Evolutionary conservation across 768 basidiomycete genomes (phyloP).

Genomic region (Macrolepiota dolichaula): DNA sequence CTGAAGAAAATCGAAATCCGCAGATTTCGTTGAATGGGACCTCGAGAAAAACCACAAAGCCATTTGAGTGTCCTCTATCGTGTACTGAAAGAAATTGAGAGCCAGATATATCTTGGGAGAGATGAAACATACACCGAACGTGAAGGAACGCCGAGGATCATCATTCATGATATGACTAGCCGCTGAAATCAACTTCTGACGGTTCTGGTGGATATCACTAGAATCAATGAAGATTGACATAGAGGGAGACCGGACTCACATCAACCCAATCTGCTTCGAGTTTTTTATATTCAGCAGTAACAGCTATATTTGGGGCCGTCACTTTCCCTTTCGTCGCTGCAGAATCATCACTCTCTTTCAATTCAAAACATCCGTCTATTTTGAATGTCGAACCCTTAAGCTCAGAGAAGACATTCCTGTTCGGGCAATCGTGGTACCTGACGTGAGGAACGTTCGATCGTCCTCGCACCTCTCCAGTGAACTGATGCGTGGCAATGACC

Average conservation of each 20-base stretch:
- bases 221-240: not conserved
- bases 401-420: too few relatives aligned
- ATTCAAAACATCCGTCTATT: too few relatives aligned
- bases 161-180: conserved; percentile 21
- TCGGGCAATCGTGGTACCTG: too few relatives aligned
- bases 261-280: not conserved
- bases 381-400: too few relatives aligned
- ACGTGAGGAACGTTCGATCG: too few relatives aligned
- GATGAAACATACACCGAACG: conserved; percentile 14
- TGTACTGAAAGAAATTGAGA: conserved; percentile 14
- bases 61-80: too few relatives aligned
- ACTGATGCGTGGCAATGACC: not conserved
- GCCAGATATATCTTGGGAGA: not conserved
- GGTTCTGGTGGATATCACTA: conserved; percentile 9
- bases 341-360: too few relatives aligned
- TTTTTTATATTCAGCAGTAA: not conserved
- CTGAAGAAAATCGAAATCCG: conserved; percentile 12
- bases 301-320: too few relatives aligned
- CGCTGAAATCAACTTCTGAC: conserved; percentile 1
- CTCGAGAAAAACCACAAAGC: too few relatives aligned
- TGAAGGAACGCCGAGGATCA: too few relatives aligned
- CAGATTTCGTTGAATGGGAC: too few relatives aligned
- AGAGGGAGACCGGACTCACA: not conserved
- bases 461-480: not conserved
- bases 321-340: not conserved